Evolutionary conservation across 2,329 filamentous ascomycete species (phyloP).

Genomic region (Neurospora crassa): DNA sequence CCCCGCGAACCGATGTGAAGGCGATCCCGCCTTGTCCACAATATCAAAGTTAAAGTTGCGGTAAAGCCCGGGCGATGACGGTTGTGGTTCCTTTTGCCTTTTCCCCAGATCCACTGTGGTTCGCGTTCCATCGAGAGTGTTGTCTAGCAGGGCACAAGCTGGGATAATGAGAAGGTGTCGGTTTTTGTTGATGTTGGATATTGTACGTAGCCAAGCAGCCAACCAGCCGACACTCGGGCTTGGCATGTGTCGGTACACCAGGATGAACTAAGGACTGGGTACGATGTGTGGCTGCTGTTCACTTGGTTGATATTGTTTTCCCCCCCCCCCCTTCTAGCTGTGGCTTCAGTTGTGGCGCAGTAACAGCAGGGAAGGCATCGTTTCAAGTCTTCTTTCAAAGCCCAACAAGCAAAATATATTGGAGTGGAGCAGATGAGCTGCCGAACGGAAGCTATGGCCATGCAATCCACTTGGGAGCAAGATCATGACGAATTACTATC

Average conservation of each 20-base stretch:
- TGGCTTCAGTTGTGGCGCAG: neutral
- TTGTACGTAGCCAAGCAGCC: neutral
- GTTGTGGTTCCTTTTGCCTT: neutral
- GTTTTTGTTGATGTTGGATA: neutral
- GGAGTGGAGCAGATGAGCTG: neutral
- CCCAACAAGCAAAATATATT: neutral
- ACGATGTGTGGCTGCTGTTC: neutral
- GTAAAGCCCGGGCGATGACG: neutral
- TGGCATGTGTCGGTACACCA: too few relatives aligned
- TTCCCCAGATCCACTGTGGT: neutral
- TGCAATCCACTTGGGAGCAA: neutral
- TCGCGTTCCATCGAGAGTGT: neutral
- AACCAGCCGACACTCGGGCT: too few relatives aligned
- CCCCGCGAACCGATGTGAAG: neutral
- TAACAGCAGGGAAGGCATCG: neutral
- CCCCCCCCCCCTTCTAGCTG: neutral
- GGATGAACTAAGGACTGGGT: neutral
- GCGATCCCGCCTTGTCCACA: neutral
- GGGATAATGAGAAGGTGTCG: neutral
- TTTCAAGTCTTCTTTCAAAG: neutral
- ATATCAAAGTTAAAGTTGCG: neutral
- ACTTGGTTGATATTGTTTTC: neutral
- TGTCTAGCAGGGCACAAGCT: neutral
- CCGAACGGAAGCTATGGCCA: neutral
- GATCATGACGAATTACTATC: neutral